These are phyloP conservation scores for Colletotrichum scovillei DNA, from an alignment of 2,329 filamentous ascomycete genomes.

Conservation along the genomic window DNA sequence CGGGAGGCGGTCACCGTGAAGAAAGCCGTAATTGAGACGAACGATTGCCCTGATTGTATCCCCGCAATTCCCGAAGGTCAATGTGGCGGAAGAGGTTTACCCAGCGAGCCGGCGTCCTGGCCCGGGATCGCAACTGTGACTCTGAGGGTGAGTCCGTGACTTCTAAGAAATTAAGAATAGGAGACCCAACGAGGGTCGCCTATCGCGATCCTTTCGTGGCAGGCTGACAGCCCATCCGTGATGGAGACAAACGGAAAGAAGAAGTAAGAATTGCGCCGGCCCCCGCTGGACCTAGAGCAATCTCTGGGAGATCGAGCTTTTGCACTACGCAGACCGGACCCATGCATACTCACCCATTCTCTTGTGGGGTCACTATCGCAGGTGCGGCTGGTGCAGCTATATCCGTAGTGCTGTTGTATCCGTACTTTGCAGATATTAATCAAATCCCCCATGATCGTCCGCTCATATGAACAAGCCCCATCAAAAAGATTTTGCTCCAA, in stretches of 20 bases:
- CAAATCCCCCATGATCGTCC: slow-evolving; percentile 24
- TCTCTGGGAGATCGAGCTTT: slow-evolving; percentile 1
- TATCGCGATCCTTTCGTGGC: neutral
- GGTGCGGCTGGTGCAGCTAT: neutral
- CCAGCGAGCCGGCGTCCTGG: slow-evolving; percentile 4
- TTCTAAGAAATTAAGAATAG: neutral
- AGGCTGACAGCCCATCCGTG: neutral
- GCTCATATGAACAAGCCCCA: slow-evolving; percentile 25
- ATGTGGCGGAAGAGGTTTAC: slow-evolving; percentile 4
- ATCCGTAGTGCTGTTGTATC: neutral
- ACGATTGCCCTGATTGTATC: slow-evolving; percentile 29
- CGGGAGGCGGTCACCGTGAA: slow-evolving; percentile 8
- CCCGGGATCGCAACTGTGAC: neutral
- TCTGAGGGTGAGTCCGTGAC: too few relatives aligned
- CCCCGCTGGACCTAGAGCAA: neutral
- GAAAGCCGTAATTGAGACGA: slow-evolving; percentile 31
- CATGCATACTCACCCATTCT: neutral
- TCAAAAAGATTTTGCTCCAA: slow-evolving; percentile 24
- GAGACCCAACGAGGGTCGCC: neutral
- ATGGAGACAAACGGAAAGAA: slow-evolving; percentile 6
- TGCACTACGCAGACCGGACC: neutral
- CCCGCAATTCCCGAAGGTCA: slow-evolving; percentile 12
- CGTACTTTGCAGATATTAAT: slow-evolving; percentile 27
- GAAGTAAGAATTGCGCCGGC: slow-evolving; percentile 6
- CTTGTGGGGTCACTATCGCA: slow-evolving; percentile 8